Percentiles rank a stretch among this genome's conserved stretches.
phyloP scores from a whole-genome alignment of 140 eudicot species.

The Ambrosia hybrid region DNA sequence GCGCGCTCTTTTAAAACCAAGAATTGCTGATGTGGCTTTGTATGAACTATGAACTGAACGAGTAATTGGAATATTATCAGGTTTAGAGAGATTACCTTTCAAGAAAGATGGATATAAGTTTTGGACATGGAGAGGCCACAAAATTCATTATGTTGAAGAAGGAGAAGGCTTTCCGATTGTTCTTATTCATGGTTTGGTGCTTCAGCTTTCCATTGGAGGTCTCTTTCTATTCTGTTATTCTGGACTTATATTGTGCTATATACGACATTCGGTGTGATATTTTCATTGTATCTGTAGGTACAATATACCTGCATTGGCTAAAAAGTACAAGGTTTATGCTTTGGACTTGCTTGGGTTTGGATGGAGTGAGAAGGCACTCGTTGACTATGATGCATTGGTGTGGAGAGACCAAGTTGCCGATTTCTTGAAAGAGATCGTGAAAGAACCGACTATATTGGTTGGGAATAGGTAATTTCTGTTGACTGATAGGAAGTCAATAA shows the following conservation, averaged over 20 bases:
- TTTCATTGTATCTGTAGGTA: constrained; percentile 48
- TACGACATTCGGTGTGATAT: constrained; percentile 3
- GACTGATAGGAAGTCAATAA: constrained; percentile 3
- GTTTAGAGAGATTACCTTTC: constrained; percentile 79
- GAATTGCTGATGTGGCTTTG: constrained; percentile 14
- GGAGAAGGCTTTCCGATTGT: constrained; percentile 87
- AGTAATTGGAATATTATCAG: constrained; percentile 28
- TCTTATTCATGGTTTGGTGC: constrained; percentile 97
- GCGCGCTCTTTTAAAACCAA: no score
- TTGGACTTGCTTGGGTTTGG: constrained; percentile 94
- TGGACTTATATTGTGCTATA: background rate
- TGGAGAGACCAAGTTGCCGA: constrained; percentile 98
- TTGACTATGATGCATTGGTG: constrained; percentile 90
- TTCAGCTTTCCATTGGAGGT: constrained; percentile 99
- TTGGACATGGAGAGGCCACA: constrained; percentile 91
- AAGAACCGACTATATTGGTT: constrained; percentile 87
- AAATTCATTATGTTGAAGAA: constrained; percentile 87
- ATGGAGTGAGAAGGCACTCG: constrained; percentile 93
- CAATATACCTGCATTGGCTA: constrained; percentile 94
- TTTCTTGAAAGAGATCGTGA: constrained; percentile 83
- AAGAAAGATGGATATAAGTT: constrained; percentile 83
- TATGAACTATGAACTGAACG: background rate
- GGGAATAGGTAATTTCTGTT: constrained; percentile 67
- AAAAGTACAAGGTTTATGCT: constrained; percentile 90
- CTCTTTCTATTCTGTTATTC: constrained; percentile 10